Evolutionary conservation across 2,329 filamentous ascomycete species (phyloP), one percentile per base, ranked within the genome.

Genomic region (Mariannaea elegans): DNA sequence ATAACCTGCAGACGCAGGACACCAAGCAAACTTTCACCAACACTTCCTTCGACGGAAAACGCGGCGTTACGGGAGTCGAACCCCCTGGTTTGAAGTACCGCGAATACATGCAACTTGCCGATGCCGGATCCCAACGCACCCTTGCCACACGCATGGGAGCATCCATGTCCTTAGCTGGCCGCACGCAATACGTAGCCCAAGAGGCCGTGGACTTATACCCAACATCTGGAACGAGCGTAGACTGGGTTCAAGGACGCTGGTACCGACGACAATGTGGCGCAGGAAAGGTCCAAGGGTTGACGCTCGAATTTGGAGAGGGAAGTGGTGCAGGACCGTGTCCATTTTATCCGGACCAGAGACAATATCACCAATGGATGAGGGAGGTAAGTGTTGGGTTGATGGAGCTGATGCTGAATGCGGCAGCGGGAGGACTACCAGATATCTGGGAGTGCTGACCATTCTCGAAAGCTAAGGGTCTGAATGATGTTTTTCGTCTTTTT

Each of bases 21-120:
- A 68, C 78, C 0, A 64, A 64, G 47, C 82, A 83, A 77, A 86
- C 80, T 73, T 85, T 87, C 72, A 68, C 76, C 23, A 87, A 86
- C 76, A 52, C 73, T 2, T 72, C 78, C 4, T 88, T 82, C 59
- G 80, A 87, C 56, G 79, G 79, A 53, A 77, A 78, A 45, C 80
- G 84, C 14, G 84, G 84, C 27, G 68, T 81, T 10, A 70, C 80
- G 1, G 75, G 77, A 23, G 75, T 81, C 41, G 72, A 74, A 3
- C 62, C 68, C 3, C 51, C 64, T 9, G 72, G 74, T 48, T 56
- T 60, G 39, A 66, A 63, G 14, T 84, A 84, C 70, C 75, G 75
- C 49, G 81, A 84, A 71, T 84, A 80, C 67, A 72, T 81, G 9
- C 68, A 77, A 1, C 38, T 49, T n/a, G 63, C 65, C 2, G 80